Conservation (phyloP, 768 basidiomycete species). For the Pleurotus eryngii region DNA sequence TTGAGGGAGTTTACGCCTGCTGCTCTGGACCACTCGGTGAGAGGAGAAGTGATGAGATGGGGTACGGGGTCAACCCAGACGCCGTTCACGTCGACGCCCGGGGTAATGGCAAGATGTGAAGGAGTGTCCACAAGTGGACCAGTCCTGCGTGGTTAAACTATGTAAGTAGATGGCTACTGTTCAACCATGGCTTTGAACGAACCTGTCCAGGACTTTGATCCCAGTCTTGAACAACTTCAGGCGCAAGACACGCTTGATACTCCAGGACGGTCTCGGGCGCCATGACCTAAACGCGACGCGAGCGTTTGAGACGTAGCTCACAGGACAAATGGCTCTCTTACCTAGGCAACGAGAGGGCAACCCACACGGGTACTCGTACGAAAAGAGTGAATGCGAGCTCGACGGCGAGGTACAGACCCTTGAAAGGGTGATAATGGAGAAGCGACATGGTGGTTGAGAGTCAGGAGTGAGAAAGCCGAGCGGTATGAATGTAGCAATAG, state of each 20-base stretch:
- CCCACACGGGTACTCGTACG: constrained; percentile 48
- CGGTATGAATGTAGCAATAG: too few species aligned
- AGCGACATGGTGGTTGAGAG: background rate
- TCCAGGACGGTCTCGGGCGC: constrained; percentile 48
- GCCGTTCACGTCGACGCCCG: constrained; percentile 39
- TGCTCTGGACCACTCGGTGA: constrained; percentile 36
- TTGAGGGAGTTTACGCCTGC: constrained; percentile 37
- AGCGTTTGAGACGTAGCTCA: background rate
- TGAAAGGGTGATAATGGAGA: constrained; percentile 44
- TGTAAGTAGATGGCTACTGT: background rate
- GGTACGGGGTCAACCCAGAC: constrained; percentile 46
- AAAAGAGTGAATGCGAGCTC: constrained; percentile 35
- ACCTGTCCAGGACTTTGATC: constrained; percentile 24
- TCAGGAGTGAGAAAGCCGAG: too few species aligned
- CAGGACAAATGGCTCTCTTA: constrained; percentile 12
- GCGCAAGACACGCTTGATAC: constrained; percentile 33
- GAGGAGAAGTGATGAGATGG: constrained; percentile 39
- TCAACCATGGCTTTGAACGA: constrained; percentile 2
- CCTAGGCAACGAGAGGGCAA: constrained; percentile 35
- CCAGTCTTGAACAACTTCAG: constrained; percentile 32
- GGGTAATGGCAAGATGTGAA: constrained; percentile 37
- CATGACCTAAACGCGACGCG: constrained; percentile 24
- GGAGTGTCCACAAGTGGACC: constrained; percentile 17
- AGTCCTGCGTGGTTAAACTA: background rate
- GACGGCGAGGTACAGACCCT: constrained; percentile 44